Evolutionary conservation across 192 early-diverging fungal genomes (phyloP).

Genomic region (Linderina pennispora): DNA sequence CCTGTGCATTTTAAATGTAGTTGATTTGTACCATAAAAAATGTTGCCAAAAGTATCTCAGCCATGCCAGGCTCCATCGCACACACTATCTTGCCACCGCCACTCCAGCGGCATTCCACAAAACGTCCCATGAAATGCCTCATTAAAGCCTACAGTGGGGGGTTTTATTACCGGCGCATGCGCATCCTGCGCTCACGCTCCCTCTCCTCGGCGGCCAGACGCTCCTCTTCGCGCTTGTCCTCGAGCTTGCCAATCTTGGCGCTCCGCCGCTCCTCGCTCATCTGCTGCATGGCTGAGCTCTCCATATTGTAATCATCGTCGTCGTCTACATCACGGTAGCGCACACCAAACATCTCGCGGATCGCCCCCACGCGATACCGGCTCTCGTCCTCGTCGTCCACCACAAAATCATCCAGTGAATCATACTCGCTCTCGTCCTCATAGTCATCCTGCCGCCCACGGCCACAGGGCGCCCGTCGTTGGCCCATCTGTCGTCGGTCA

Average conservation of each 20-base stretch:
- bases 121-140: no score
- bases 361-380: slow-evolving; percentile 29
- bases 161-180: no score
- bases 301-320: slow-evolving; percentile 44
- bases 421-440: slow-evolving; percentile 32
- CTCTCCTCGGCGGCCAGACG: slow-evolving; percentile 20
- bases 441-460: slow-evolving; percentile 1
- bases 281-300: slow-evolving; percentile 33
- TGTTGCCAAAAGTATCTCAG: no score
- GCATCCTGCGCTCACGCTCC: slow-evolving; percentile 8
- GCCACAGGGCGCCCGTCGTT: no score
- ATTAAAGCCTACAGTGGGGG: no score
- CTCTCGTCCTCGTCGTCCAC: slow-evolving; percentile 42
- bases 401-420: slow-evolving; percentile 47
- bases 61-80: no score
- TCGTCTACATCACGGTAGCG: slow-evolving; percentile 41
- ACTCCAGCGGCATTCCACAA: neutral
- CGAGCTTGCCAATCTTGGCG: slow-evolving; percentile 25
- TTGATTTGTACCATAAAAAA: no score
- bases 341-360: slow-evolving; percentile 38
- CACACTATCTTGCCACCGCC: no score
- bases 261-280: slow-evolving; percentile 42
- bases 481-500: no score
- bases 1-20: no score
- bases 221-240: slow-evolving; percentile 39